Conservation (phyloP, 1,284 basidiomycete species). For the Puccinia novopanici region DNA sequence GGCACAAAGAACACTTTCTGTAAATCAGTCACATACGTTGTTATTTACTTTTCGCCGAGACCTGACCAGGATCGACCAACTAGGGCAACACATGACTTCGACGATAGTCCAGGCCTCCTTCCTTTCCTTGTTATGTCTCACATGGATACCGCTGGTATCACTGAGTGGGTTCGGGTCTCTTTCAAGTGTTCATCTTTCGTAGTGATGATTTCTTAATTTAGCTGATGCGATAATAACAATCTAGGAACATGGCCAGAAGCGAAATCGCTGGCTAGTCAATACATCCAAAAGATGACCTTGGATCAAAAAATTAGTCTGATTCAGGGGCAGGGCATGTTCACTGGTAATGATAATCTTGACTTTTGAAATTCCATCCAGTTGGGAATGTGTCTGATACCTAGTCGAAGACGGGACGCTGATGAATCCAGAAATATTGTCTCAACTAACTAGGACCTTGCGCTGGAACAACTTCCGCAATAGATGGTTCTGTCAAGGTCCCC, state of each 20-base stretch:
- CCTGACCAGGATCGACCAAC: too few relatives aligned
- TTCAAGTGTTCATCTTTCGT: background rate
- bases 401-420: background rate
- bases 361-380: too few relatives aligned
- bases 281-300: constrained; percentile 3
- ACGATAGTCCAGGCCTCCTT: background rate
- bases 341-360: background rate
- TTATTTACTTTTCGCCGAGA: too few relatives aligned
- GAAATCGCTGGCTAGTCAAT: background rate
- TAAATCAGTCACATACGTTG: too few relatives aligned
- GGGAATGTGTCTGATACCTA: too few relatives aligned
- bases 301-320: background rate
- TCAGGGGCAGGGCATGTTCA: constrained; percentile 5
- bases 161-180: background rate
- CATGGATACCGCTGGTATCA: background rate
- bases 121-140: background rate
- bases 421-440: background rate
- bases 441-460: background rate
- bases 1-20: too few relatives aligned
- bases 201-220: background rate
- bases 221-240: background rate
- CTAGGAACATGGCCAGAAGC: background rate
- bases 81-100: too few relatives aligned
- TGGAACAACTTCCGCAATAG: background rate
- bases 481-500: background rate